Evolutionary conservation across 2,329 filamentous ascomycete genomes (phyloP).

Genomic region (Aspergillus luchuensis): DNA sequence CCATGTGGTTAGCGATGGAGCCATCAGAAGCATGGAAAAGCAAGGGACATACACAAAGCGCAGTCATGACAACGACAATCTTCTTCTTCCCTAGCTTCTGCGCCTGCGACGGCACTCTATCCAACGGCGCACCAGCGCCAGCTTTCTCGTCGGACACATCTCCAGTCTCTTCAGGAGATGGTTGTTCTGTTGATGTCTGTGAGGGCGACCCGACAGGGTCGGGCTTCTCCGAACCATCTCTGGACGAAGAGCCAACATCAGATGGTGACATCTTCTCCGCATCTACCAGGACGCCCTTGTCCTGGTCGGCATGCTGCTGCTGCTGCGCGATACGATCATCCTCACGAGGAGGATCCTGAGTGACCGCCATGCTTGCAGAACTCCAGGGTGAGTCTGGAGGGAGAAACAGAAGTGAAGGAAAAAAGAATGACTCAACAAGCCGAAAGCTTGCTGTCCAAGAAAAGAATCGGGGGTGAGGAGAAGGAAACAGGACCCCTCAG

Average conservation of each 20-base stretch:
- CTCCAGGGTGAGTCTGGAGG: background rate
- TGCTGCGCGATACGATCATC: background rate
- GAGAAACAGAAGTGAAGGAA: background rate
- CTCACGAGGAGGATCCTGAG: background rate
- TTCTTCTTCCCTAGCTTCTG: constrained; percentile 44
- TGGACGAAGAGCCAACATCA: constrained; percentile 6
- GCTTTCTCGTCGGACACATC: constrained; percentile 22
- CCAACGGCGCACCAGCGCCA: constrained; percentile 27
- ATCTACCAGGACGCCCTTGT: background rate
- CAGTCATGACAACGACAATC: constrained; percentile 45
- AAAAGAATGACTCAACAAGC: background rate
- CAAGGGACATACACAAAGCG: constrained; percentile 40
- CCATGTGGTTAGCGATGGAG: background rate
- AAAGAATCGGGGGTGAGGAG: no score
- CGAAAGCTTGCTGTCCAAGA: no score
- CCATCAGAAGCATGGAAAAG: background rate
- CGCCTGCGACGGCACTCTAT: constrained; percentile 40
- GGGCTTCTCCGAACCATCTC: constrained; percentile 6
- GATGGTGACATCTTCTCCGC: constrained; percentile 12
- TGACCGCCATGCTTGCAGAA: background rate
- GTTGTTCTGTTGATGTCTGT: constrained; percentile 3
- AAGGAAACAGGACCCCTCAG: background rate
- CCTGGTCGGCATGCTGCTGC: background rate
- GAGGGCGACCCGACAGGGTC: constrained; percentile 7
- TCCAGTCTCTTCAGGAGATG: constrained; percentile 7